A percentile compares a stretch with the other conserved stretches of the same genome.
phyloP scores from a whole-genome alignment of 305 asterid genomes.

The Solanum chacoense region DNA sequence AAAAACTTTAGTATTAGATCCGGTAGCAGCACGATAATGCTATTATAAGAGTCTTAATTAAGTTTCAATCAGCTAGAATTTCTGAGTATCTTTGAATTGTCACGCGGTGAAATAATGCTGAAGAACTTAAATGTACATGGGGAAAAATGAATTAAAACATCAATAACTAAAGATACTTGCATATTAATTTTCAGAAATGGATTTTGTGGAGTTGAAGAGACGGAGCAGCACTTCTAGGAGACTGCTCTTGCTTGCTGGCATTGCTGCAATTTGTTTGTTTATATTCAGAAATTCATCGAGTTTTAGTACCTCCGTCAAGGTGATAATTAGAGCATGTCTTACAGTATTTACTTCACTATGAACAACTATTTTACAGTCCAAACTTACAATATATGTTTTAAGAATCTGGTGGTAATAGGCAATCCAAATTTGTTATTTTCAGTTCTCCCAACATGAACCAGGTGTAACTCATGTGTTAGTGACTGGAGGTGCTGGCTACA shows the following conservation, averaged over 20 bases:
- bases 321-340: slow-evolving; percentile 3
- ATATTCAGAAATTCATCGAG: slow-evolving; percentile 30
- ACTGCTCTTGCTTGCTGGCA: slow-evolving; percentile 52
- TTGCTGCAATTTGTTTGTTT: slow-evolving; percentile 39
- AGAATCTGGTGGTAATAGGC: not conserved
- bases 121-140: not conserved
- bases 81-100: not conserved
- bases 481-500: slow-evolving; percentile 87
- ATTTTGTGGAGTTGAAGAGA: slow-evolving; percentile 46
- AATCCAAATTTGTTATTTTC: not conserved
- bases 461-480: slow-evolving; percentile 82
- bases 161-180: not conserved
- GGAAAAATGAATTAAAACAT: not conserved
- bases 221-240: slow-evolving; percentile 40
- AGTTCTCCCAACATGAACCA: slow-evolving; percentile 65
- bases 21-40: not conserved
- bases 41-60: not conserved
- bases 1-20: not conserved
- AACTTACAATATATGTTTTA: not conserved
- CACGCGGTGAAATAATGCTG: not conserved
- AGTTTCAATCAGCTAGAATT: not conserved
- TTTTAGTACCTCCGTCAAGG: slow-evolving; percentile 41
- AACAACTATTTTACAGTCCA: not conserved
- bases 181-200: slow-evolving; percentile 42
- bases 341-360: not conserved